A percentile compares a stretch with the other conserved stretches of the same genome.
Conservation (phyloP, 2,329 filamentous ascomycete species). For the Exophiala alcalophila region DNA sequence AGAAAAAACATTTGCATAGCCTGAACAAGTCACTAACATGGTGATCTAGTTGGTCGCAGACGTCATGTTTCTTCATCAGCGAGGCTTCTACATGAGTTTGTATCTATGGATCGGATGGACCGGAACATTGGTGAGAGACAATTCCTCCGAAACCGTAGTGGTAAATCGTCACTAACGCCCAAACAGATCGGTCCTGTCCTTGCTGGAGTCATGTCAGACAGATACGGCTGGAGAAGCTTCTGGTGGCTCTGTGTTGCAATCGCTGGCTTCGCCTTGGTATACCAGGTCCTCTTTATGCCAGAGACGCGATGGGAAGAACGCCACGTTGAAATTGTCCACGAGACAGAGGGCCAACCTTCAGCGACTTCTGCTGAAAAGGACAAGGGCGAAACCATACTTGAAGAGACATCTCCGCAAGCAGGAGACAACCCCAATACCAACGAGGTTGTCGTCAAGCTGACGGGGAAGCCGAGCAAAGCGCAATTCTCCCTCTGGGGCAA, state of each 20-base stretch:
- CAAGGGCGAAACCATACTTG: not conserved
- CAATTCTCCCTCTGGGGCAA: constrained; percentile 31
- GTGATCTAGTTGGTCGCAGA: constrained; percentile 46
- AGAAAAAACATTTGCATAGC: not conserved
- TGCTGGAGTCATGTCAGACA: constrained; percentile 42
- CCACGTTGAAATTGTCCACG: constrained; percentile 4
- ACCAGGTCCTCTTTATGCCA: constrained; percentile 42
- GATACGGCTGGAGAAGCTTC: constrained; percentile 46
- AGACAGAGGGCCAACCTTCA: not conserved
- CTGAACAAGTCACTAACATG: constrained; percentile 10
- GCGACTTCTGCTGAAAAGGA: not conserved
- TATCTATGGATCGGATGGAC: constrained; percentile 35
- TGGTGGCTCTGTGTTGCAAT: constrained; percentile 47
- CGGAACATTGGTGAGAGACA: constrained; percentile 27
- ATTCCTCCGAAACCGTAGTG: constrained; percentile 25
- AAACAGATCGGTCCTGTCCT: constrained; percentile 46
- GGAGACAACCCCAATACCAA: not conserved
- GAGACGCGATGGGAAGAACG: constrained; percentile 40
- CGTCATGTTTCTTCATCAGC: constrained; percentile 46
- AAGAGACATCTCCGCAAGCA: constrained; percentile 4
- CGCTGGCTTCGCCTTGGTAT: constrained; percentile 39
- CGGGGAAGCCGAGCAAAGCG: constrained; percentile 35
- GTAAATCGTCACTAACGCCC: constrained; percentile 32
- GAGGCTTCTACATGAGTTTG: constrained; percentile 41
- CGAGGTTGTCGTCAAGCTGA: constrained; percentile 13